A percentile compares a stretch with the other conserved stretches of the same genome.
These are phyloP conservation scores for Guadua angustifolia DNA, from an alignment of 176 grass and related monocot genomes.

Conservation along the genomic window DNA sequence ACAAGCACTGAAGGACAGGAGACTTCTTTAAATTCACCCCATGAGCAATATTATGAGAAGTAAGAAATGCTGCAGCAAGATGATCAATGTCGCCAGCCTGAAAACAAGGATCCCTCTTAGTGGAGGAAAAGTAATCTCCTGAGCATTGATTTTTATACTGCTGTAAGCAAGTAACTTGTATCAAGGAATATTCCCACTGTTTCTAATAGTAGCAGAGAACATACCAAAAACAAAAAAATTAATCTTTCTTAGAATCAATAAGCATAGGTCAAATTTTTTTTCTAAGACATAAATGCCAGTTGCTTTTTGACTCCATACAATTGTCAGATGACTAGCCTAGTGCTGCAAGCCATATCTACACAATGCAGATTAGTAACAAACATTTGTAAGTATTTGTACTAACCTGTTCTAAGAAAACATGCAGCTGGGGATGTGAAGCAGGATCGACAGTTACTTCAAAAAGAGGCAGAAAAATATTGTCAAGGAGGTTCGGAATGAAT, in stretches of 20 bases:
- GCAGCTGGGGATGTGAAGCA: conserved; percentile 87
- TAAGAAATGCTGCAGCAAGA: no score
- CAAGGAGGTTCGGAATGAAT: conserved; percentile 90
- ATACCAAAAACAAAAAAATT: conserved; percentile 12
- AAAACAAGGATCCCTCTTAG: no score
- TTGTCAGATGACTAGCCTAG: conserved; percentile 4
- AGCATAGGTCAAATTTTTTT: conserved; percentile 13
- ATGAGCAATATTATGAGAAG: no score
- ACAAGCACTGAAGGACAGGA: conserved; percentile 87
- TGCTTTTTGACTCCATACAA: conserved; percentile 14
- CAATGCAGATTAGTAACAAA: conserved; percentile 21
- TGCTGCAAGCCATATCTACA: conserved; percentile 12
- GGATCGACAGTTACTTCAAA: conserved; percentile 92
- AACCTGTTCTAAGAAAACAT: conserved; percentile 95
- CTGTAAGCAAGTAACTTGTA: no score
- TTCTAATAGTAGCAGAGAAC: no score
- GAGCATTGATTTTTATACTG: no score
- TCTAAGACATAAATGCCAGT: neutral
- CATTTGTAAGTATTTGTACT: conserved; percentile 27
- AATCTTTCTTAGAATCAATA: neutral
- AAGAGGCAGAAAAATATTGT: conserved; percentile 97
- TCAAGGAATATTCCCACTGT: no score
- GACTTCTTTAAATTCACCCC: conserved; percentile 94
- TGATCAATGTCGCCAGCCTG: no score
- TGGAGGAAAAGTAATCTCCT: no score